These are phyloP conservation scores for Chaetoscypha palmicola DNA, from an alignment of 2,329 filamentous ascomycete genomes.

Conservation along the genomic window DNA sequence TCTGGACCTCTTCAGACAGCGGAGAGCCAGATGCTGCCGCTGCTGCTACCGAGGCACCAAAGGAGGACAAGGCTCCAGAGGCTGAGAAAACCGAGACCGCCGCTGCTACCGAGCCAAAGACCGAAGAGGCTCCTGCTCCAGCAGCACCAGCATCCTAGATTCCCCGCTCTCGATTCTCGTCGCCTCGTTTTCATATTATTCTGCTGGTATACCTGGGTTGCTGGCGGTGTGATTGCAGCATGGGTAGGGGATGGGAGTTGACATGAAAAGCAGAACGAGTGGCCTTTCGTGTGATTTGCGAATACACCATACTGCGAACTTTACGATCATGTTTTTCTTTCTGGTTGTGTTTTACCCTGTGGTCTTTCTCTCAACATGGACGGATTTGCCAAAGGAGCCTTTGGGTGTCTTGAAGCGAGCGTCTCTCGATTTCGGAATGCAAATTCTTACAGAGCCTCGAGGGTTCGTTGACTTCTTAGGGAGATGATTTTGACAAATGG, in stretches of 20 bases:
- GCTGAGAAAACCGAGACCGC: slow-evolving; percentile 32
- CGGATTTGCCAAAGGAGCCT: slow-evolving; percentile 25
- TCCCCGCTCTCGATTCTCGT: slow-evolving; percentile 31
- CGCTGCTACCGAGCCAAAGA: slow-evolving; percentile 21
- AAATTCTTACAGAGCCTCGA: slow-evolving; percentile 28
- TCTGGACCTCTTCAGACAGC: slow-evolving; percentile 94
- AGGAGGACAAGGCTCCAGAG: slow-evolving; percentile 32
- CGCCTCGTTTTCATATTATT: slow-evolving; percentile 34
- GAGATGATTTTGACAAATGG: slow-evolving; percentile 20
- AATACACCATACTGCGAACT: slow-evolving; percentile 33
- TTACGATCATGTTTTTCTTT: slow-evolving; percentile 34
- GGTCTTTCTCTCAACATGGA: slow-evolving; percentile 22
- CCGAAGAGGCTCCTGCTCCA: slow-evolving; percentile 27
- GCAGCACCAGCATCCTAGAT: slow-evolving; percentile 50
- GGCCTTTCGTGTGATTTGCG: slow-evolving; percentile 29
- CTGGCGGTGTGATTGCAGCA: slow-evolving; percentile 30
- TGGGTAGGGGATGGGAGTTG: slow-evolving; percentile 31
- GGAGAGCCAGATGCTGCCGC: slow-evolving; percentile 62
- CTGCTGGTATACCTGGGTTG: slow-evolving; percentile 29
- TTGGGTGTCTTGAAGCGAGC: slow-evolving; percentile 25
- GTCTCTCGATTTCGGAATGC: slow-evolving; percentile 27
- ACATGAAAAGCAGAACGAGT: slow-evolving; percentile 32
- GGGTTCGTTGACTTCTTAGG: slow-evolving; percentile 23
- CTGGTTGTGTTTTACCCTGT: slow-evolving; percentile 28
- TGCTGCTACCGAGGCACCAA: slow-evolving; percentile 44